Conservation (phyloP, 2,329 filamentous ascomycete species). For the Xylaria sp. region DNA sequence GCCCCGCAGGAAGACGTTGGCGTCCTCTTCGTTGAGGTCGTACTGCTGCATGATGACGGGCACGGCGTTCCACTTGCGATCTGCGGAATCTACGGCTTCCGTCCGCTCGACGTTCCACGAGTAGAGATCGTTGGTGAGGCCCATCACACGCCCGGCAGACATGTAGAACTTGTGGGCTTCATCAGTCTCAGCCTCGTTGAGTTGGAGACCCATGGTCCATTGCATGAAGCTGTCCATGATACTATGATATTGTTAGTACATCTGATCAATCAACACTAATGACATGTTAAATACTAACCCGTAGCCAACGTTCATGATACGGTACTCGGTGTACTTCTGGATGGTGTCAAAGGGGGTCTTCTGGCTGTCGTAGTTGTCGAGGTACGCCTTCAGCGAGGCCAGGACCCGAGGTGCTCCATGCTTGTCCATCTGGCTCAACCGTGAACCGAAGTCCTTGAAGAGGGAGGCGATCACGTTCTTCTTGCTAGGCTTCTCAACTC, state of each 20-base stretch:
- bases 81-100: constrained; percentile 32
- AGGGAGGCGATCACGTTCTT: constrained; percentile 35
- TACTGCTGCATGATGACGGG: constrained; percentile 42
- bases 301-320: constrained; percentile 41
- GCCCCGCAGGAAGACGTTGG: constrained; percentile 35
- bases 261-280: not conserved
- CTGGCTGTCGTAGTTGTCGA: constrained; percentile 42
- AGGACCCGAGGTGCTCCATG: constrained; percentile 37
- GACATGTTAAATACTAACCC: constrained; percentile 24
- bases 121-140: constrained; percentile 41
- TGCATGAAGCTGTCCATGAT: constrained; percentile 44
- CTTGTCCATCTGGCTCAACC: constrained; percentile 39
- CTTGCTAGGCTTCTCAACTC: constrained; percentile 29
- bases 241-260: constrained; percentile 23
- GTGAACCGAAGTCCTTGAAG: constrained; percentile 38
- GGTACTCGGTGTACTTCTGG: constrained; percentile 41
- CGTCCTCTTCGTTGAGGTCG: constrained; percentile 37
- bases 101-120: constrained; percentile 42
- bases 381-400: constrained; percentile 37
- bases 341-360: constrained; percentile 40
- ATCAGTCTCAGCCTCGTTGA: constrained; percentile 40
- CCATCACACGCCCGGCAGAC: constrained; percentile 41
- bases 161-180: constrained; percentile 38
- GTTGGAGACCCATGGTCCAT: constrained; percentile 39
- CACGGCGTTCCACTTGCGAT: constrained; percentile 42